These are phyloP conservation scores for Tricholoma flavovirens DNA, from an alignment of 768 basidiomycete species.

Conservation along the genomic window DNA sequence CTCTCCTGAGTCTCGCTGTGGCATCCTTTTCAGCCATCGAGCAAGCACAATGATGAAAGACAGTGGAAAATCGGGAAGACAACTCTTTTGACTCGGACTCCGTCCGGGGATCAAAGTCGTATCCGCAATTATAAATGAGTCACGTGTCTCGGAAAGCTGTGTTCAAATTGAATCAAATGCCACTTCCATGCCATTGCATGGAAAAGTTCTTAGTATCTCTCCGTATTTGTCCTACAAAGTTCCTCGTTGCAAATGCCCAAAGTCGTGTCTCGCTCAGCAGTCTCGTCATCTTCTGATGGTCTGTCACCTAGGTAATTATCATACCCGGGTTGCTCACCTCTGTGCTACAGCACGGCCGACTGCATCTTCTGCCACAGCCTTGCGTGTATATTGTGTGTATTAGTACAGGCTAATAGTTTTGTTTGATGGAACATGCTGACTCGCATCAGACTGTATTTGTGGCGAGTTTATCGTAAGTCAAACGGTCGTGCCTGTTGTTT, in stretches of 20 bases:
- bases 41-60: constrained; percentile 3
- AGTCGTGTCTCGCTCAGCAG: constrained; percentile 82
- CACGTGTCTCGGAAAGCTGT: constrained; percentile 9
- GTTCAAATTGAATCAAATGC: constrained; percentile 1
- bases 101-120: constrained; percentile 1
- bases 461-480: constrained; percentile 76
- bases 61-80: background rate
- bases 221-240: background rate
- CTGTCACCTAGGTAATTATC: constrained; percentile 15
- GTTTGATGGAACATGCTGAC: constrained; percentile 8
- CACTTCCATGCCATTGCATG: no score
- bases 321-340: background rate
- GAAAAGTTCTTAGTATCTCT: no score
- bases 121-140: constrained; percentile 8
- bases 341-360: constrained; percentile 61
- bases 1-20: constrained; percentile 65
- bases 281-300: constrained; percentile 88
- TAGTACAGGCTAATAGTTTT: constrained; percentile 5
- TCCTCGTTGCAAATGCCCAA: constrained; percentile 64
- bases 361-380: constrained; percentile 67
- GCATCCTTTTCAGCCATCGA: constrained; percentile 81
- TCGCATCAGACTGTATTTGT: constrained; percentile 69
- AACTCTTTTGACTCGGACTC: constrained; percentile 5
- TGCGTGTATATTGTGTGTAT: constrained; percentile 76
- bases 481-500: background rate